These are phyloP conservation scores for Bondarzewia mesenterica DNA, from an alignment of 1,284 basidiomycete species.

Conservation along the genomic window DNA sequence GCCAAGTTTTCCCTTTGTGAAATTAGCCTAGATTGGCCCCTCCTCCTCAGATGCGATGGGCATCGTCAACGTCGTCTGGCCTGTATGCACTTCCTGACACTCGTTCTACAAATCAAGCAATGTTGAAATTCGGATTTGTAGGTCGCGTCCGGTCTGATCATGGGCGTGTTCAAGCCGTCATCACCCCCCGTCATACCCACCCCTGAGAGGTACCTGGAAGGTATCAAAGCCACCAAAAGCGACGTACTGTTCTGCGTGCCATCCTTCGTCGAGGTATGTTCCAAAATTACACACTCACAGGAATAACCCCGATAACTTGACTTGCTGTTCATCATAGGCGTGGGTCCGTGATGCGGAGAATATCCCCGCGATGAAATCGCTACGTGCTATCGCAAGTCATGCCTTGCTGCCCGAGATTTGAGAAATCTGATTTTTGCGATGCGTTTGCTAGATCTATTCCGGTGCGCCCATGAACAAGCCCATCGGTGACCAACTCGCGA, in stretches of 20 bases:
- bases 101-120: not conserved
- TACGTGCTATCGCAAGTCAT: conserved; percentile 12
- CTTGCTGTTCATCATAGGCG: conserved; percentile 4
- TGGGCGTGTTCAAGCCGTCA: conserved; percentile 17
- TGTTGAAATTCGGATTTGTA: conserved; percentile 8
- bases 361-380: conserved; percentile 6
- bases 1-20: not conserved
- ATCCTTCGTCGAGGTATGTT: conserved; percentile 21
- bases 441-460: conserved; percentile 5
- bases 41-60: conserved; percentile 16
- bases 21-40: not conserved
- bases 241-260: conserved; percentile 20
- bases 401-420: not conserved
- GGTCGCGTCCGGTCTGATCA: conserved; percentile 18
- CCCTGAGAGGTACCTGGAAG: conserved; percentile 18
- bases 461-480: conserved; percentile 14
- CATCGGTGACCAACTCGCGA: conserved; percentile 11
- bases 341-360: conserved; percentile 13
- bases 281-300: too few relatives aligned
- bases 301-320: not conserved
- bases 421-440: not conserved
- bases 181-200: conserved; percentile 17
- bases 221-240: conserved; percentile 11
- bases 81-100: conserved; percentile 9
- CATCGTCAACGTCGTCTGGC: conserved; percentile 8